phyloP scores from a whole-genome alignment of 1,284 basidiomycete species.

The Trichosporon faecale region DNA sequence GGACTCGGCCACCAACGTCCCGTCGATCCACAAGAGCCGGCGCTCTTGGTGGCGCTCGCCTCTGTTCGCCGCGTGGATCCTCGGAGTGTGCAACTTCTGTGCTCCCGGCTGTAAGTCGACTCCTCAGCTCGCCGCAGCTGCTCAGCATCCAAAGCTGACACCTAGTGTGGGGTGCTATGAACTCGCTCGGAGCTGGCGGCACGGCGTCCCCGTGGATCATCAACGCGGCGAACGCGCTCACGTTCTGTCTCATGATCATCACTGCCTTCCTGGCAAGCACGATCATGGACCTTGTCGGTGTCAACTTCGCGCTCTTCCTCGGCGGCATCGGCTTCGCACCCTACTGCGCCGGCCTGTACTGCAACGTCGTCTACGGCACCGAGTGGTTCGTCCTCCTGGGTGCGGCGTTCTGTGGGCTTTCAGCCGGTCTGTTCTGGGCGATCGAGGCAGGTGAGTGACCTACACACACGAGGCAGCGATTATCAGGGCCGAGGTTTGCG shows the following conservation, averaged over 20 bases:
- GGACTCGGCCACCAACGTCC: background rate
- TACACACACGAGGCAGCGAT: background rate
- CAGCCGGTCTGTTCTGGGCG: conserved; percentile 44
- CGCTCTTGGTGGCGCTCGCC: conserved; percentile 13
- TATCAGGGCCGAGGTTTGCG: background rate
- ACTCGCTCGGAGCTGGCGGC: conserved; percentile 45
- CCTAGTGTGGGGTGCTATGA: conserved; percentile 45
- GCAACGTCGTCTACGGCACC: conserved; percentile 30
- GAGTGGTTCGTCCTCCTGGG: conserved; percentile 40
- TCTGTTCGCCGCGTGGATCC: conserved; percentile 14
- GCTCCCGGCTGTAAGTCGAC: conserved; percentile 20
- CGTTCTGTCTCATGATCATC: conserved; percentile 39
- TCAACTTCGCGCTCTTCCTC: conserved; percentile 16
- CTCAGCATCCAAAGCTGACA: background rate
- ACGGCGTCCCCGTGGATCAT: conserved; percentile 34
- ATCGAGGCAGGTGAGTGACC: conserved; percentile 13
- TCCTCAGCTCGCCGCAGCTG: background rate
- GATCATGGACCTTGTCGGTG: conserved; percentile 14
- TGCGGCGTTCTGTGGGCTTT: conserved; percentile 35
- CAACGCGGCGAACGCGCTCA: conserved; percentile 46
- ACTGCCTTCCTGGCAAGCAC: conserved; percentile 11
- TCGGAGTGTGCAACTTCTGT: conserved; percentile 27
- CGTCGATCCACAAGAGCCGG: background rate
- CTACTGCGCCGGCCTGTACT: conserved; percentile 43
- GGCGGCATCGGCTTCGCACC: conserved; percentile 33